A percentile compares a stretch with the other conserved stretches of the same genome.
These are phyloP conservation scores for Schizosaccharomyces cryophilus DNA, from an alignment of 805 yeast genomes.

Conservation along the genomic window DNA sequence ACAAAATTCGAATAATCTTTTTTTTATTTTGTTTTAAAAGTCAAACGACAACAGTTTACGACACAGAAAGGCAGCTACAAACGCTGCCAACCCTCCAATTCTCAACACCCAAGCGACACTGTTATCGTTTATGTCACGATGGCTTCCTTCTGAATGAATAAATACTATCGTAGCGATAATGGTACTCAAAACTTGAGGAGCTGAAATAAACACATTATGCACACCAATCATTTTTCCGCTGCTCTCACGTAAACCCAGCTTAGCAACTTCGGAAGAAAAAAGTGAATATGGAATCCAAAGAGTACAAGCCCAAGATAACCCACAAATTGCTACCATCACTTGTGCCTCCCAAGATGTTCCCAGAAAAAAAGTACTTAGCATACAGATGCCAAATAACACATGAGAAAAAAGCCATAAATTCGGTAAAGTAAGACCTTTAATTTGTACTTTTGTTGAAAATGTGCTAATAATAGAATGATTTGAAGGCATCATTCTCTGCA, in stretches of 20 bases:
- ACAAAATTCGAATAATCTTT: no score
- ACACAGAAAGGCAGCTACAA: conserved; percentile 18
- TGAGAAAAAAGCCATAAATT: conserved; percentile 29
- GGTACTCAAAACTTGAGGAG: conserved; percentile 28
- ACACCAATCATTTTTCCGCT: conserved; percentile 33
- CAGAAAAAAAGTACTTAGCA: conserved; percentile 24
- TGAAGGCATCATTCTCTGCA: not conserved
- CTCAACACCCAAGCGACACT: conserved; percentile 34
- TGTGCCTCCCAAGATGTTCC: conserved; percentile 21
- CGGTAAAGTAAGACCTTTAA: conserved; percentile 5
- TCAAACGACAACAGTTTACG: not conserved
- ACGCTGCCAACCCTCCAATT: conserved; percentile 27
- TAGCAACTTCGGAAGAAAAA: conserved; percentile 31
- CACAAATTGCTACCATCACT: conserved; percentile 25
- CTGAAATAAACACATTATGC: conserved; percentile 32
- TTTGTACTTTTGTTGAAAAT: conserved; percentile 3
- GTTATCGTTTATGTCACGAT: conserved; percentile 13
- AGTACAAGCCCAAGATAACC: conserved; percentile 41
- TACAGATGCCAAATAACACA: conserved; percentile 24
- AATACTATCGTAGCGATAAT: conserved; percentile 25
- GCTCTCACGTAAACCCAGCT: conserved; percentile 27
- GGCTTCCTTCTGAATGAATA: conserved; percentile 14
- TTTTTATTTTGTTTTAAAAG: not conserved
- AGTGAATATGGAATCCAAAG: conserved; percentile 44
- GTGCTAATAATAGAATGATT: not conserved